Base-by-base conservation (phyloP, 345 rosid genomes). In the Dovyalis caffra region DNA sequence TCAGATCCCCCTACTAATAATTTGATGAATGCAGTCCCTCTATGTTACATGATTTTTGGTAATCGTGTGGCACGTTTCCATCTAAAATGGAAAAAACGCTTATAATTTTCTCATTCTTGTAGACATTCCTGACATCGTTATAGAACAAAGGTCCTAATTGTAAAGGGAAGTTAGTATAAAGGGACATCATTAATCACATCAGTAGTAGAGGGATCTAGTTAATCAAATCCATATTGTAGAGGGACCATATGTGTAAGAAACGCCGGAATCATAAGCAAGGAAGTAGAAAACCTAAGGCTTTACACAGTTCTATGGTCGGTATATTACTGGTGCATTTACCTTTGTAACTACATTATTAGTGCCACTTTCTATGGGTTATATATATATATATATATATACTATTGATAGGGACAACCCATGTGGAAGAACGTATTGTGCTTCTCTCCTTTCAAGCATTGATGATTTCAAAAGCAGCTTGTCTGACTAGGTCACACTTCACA, bases 381-480 rank as follows among this genome's bases (percentile, higher is more conserved):
- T 14, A 33, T n/a, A n/a, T n/a, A n/a, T n/a, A n/a, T n/a, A n/a
- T n/a, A 37, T 28, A 64, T 31, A 58, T 72, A 60, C 37, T 16
- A 33, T 1, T 1, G 43, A 47, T 65, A 72, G 85, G 78, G 76
- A 58, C 80, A 25, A 6, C 66, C 78, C 85, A 76, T 65, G 80
- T 82, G 85, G 79, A 65, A 45, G 18, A 31, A 72, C 43, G 16
- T 21, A 26, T 6, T 29, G 60, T 68, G 71, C 25, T 40, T 66
- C 70, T 66, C 45, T 57, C 26, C 21, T 56, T 65, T 10, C 47
- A 57, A 75, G 37, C 14, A 8, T 15, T 62, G 51, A 66, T 71
- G 66, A 71, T 56, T 57, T 73, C 77, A 72, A 76, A 82, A 78
- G 80, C 70, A 31, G 2, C 32, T 29, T 20, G 21, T 65, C 70